These are phyloP conservation scores for Cyclostephanos tholiformis DNA, from an alignment of 108 stramenopile genomes.

Conservation along the genomic window DNA sequence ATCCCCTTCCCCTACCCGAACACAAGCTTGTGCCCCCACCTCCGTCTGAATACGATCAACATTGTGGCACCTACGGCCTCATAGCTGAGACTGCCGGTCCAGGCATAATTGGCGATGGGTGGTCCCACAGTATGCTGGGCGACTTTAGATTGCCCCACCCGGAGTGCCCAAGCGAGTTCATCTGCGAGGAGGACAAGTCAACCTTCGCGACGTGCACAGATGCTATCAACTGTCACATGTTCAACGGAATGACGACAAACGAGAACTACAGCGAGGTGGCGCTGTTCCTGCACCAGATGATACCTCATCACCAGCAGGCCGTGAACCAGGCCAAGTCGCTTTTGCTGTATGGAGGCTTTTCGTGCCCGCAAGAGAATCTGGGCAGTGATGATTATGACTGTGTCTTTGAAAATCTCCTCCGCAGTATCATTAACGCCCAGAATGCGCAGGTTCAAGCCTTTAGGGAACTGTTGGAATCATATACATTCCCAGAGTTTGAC, in stretches of 20 bases:
- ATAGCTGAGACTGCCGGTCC: not conserved
- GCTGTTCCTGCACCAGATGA: conserved; percentile 89
- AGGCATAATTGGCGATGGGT: not conserved
- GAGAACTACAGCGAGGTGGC: conserved; percentile 29
- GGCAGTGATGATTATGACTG: conserved; percentile 48
- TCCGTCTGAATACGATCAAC: conserved; percentile 51
- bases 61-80: conserved; percentile 78
- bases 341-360: conserved; percentile 43
- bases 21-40: conserved; percentile 19
- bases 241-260: conserved; percentile 61
- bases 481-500: conserved; percentile 41
- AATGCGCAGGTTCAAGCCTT: conserved; percentile 85
- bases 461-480: conserved; percentile 54
- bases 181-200: conserved; percentile 41
- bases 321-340: conserved; percentile 92
- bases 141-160: conserved; percentile 58
- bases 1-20: conserved; percentile 11
- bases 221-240: conserved; percentile 79
- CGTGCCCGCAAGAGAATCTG: conserved; percentile 45
- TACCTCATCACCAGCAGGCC: conserved; percentile 92
- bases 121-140: not conserved
- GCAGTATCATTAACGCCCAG: conserved; percentile 73
- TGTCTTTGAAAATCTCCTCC: conserved; percentile 55
- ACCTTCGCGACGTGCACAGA: conserved; percentile 62
- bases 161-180: conserved; percentile 62